phyloP scores from a whole-genome alignment of 441 rosid genomes.

The Euphorbia schlechtendalii region DNA sequence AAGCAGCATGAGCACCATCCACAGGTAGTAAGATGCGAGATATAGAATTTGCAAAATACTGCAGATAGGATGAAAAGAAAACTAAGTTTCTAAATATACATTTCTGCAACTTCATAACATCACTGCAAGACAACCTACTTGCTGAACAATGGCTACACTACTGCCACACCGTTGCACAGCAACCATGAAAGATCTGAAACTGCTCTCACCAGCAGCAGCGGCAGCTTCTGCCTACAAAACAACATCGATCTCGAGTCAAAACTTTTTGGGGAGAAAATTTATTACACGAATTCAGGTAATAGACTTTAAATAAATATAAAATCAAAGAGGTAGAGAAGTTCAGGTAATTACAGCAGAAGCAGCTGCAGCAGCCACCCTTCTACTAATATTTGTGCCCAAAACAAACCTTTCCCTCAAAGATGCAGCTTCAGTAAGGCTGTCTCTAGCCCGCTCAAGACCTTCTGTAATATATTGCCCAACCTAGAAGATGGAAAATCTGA shows the following conservation, averaged over 20 bases:
- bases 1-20: constrained; percentile 97
- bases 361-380: constrained; percentile 99
- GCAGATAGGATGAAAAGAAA: constrained; percentile 25
- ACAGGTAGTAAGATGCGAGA: constrained; percentile 95
- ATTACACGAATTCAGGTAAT: neutral
- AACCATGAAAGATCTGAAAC: constrained; percentile 99
- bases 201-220: constrained; percentile 99
- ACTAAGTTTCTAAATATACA: constrained; percentile 10
- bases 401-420: constrained; percentile 92
- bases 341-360: constrained; percentile 83
- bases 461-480: constrained; percentile 86
- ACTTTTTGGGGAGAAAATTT: constrained; percentile 10
- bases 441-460: constrained; percentile 97
- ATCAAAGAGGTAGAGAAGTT: constrained; percentile 22
- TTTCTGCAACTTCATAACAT: constrained; percentile 14
- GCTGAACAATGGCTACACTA: constrained; percentile 98
- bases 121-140: constrained; percentile 44
- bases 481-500: constrained; percentile 32
- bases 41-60: constrained; percentile 96
- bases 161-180: constrained; percentile 97
- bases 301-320: constrained; percentile 6
- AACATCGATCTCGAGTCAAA: constrained; percentile 21
- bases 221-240: constrained; percentile 94
- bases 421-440: constrained; percentile 90
- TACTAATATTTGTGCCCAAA: constrained; percentile 75